phyloP scores from a whole-genome alignment of 1,284 basidiomycete species.

The Apiotrichum siamense region DNA sequence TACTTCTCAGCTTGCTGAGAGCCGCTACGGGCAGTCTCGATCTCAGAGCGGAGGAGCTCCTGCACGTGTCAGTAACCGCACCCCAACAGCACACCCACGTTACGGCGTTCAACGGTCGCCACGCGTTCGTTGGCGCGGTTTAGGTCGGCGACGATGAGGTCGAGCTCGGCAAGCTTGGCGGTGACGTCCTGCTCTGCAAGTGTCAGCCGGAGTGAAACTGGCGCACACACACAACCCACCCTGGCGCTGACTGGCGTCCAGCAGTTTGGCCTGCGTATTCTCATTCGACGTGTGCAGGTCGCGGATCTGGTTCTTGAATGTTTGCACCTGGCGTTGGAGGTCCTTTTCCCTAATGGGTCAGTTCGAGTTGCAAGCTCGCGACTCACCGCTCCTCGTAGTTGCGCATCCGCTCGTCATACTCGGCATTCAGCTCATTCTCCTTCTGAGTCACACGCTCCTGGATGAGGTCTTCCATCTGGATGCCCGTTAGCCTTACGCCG shows the following conservation, averaged over 20 bases:
- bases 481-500: background rate
- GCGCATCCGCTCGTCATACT: conserved; percentile 87
- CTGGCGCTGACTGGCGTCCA: conserved; percentile 81
- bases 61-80: conserved; percentile 42
- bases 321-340: conserved; percentile 73
- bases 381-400: conserved; percentile 87
- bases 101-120: conserved; percentile 83
- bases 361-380: conserved; percentile 10
- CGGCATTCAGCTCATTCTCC: conserved; percentile 90
- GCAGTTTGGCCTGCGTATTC: conserved; percentile 78
- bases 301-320: conserved; percentile 78
- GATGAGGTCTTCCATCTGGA: conserved; percentile 82
- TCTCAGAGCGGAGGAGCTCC: conserved; percentile 88
- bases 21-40: conserved; percentile 77
- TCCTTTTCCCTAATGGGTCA: conserved; percentile 68
- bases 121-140: conserved; percentile 88
- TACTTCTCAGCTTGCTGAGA: conserved; percentile 69
- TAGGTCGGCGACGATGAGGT: conserved; percentile 86
- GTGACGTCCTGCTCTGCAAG: conserved; percentile 81
- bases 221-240: conserved; percentile 50
- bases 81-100: conserved; percentile 53
- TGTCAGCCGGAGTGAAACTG: conserved; percentile 8
- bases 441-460: conserved; percentile 78
- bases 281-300: conserved; percentile 88
- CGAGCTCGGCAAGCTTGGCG: conserved; percentile 78